A percentile compares a stretch with the other conserved stretches of the same genome.
phyloP scores from a whole-genome alignment of 768 basidiomycete genomes.

The Termitomyces sp. region DNA sequence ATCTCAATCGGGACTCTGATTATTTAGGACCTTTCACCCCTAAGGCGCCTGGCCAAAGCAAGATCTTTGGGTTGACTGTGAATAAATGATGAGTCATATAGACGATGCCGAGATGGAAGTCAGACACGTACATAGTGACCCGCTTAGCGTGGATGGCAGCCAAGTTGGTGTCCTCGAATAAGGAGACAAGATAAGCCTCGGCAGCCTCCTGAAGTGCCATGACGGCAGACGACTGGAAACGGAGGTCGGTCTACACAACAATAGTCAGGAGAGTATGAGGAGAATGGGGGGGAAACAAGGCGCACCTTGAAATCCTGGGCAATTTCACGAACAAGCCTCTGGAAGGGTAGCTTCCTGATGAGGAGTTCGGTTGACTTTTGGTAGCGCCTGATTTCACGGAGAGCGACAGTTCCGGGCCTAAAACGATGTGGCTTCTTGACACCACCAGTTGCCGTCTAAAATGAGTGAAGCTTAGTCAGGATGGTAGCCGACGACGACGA shows the following conservation, averaged over 20 bases:
- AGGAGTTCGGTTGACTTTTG: constrained; percentile 99
- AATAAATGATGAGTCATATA: constrained; percentile 14
- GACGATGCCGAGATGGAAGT: not conserved
- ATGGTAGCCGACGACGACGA: constrained; percentile 20
- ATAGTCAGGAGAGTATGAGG: constrained; percentile 2
- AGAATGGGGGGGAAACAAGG: not conserved
- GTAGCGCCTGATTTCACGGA: constrained; percentile 97
- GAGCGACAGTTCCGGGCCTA: constrained; percentile 96
- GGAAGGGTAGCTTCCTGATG: constrained; percentile 99
- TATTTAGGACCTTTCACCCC: constrained; percentile 75
- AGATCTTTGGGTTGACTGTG: constrained; percentile 83
- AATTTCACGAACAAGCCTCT: constrained; percentile 94
- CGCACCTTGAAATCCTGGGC: constrained; percentile 93
- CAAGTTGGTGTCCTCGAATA: constrained; percentile 89
- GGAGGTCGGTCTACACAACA: constrained; percentile 65
- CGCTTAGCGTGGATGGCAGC: constrained; percentile 89
- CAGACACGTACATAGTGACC: constrained; percentile 49
- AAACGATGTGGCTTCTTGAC: constrained; percentile 99
- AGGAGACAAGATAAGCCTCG: constrained; percentile 82
- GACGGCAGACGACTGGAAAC: constrained; percentile 94
- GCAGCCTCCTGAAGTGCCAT: constrained; percentile 93
- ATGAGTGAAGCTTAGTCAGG: constrained; percentile 13
- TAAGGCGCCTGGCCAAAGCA: constrained; percentile 78
- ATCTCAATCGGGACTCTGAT: not conserved
- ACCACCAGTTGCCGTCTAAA: constrained; percentile 80